Evolutionary conservation across 257 asterid species (phyloP), one percentile per base, ranked within the genome.

Genomic region (Penstemon davidsonii): DNA sequence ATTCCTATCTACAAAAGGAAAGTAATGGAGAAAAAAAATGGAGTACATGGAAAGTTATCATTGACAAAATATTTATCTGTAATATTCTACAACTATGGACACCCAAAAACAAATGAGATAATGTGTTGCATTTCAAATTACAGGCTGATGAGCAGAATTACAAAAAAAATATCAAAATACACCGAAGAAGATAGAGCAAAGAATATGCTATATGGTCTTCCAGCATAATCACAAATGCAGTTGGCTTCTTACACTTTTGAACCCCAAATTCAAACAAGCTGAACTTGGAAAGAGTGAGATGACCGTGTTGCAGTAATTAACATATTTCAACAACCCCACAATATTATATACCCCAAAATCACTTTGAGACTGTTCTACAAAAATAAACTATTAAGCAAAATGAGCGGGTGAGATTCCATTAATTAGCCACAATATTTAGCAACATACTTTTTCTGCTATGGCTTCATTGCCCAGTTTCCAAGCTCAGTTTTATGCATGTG

Each of bases 1-100:
- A 51, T 45, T 60, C 54, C 65, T 33, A 66, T 38, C 37, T 18
- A 59, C 33, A 55, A 55, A 62, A 5, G 15, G 33, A 19, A 19
- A 10, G 12, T 4, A 3, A 18, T 11, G 55, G 8, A 57, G 36
- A 63, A 41, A 36, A 41, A 43, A 33, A 62, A 49, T 49, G 5
- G 53, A 41, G 45, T 12, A 54, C 11, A 19, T 60, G n/a, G 37
- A 46, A 41, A 61, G 68, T 19, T 18, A 54, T 8, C 53, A 4
- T 15, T 55, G 53, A 15, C 5, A 10, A 66, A 25, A 66, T 52
- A 11, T 55, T 54, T 38, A 11, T n/a, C 37, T 60, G 11, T 6
- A 46, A 12, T 38, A 36, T 53, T 13, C 3, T 5, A 18, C 4
- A 33, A 37, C 56, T 47, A 64, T 49, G 6, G 43, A 41, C 33